phyloP scores from a whole-genome alignment of 257 asterid species.

The Mitragyna speciosa region DNA sequence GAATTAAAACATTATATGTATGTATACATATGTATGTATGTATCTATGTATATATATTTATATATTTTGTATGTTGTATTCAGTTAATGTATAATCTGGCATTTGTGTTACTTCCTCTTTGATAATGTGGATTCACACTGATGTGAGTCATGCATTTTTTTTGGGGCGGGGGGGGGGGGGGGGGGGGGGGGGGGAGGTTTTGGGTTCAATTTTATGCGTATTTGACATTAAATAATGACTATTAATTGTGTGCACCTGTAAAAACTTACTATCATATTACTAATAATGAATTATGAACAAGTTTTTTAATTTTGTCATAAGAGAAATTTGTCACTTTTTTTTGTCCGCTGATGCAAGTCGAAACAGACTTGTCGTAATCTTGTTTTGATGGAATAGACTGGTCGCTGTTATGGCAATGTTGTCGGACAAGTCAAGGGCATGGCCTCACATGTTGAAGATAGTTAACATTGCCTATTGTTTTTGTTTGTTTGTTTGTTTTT shows the following conservation, averaged over 20 bases:
- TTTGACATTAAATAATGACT: background rate
- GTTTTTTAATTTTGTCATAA: background rate
- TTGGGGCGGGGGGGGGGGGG: too few species aligned
- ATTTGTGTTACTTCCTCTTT: background rate
- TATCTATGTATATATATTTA: too few species aligned
- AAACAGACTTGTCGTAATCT: background rate
- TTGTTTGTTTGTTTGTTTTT: too few species aligned
- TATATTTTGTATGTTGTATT: background rate
- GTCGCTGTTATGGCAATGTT: background rate
- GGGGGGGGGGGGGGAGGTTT: too few species aligned
- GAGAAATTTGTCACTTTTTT: background rate
- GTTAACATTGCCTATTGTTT: background rate
- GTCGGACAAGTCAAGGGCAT: too few species aligned
- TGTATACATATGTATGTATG: too few species aligned
- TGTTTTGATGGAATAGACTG: background rate
- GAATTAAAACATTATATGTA: background rate
- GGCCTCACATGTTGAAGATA: background rate
- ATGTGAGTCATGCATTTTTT: background rate
- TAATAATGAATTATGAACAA: background rate
- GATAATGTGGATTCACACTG: background rate
- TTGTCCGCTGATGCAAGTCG: background rate
- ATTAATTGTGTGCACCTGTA: background rate
- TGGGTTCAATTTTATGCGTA: background rate
- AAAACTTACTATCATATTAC: background rate
- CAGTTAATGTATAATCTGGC: background rate